A percentile compares a stretch with the other conserved stretches of the same genome.
Conservation (phyloP, 441 rosid genomes). For the Populus trichocarpa region DNA sequence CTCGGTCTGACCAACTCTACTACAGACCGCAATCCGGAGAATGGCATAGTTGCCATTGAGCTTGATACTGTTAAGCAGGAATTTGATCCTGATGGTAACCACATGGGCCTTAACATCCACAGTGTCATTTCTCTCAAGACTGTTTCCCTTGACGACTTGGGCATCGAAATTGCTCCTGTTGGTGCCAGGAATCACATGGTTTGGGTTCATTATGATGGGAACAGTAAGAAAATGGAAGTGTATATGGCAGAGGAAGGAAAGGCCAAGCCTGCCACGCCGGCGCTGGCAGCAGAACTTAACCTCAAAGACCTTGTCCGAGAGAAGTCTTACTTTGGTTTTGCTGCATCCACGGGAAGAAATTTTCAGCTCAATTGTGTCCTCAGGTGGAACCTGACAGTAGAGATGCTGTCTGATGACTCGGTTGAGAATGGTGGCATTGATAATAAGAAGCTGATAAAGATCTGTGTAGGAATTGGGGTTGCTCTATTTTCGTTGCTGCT, state of each 20-base stretch:
- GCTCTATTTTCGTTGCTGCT: constrained; percentile 11
- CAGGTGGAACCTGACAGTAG: constrained; percentile 45
- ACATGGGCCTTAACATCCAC: constrained; percentile 53
- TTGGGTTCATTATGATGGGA: constrained; percentile 46
- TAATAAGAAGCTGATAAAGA: constrained; percentile 5
- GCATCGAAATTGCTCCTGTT: constrained; percentile 32
- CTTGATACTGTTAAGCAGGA: constrained; percentile 50
- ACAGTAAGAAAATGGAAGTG: constrained; percentile 22
- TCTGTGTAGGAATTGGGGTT: constrained; percentile 25
- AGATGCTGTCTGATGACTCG: constrained; percentile 13
- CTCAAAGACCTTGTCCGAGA: constrained; percentile 31
- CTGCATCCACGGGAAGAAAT: constrained; percentile 44
- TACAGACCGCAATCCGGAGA: constrained; percentile 35
- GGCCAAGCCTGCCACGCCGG: constrained; percentile 25
- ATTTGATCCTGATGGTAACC: constrained; percentile 52
- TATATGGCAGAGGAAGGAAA: constrained; percentile 34
- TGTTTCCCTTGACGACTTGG: constrained; percentile 25
- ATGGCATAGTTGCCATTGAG: constrained; percentile 45
- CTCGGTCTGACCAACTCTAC: constrained; percentile 50
- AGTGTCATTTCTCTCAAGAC: constrained; percentile 30
- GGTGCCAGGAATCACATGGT: constrained; percentile 22
- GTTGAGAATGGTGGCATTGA: background rate
- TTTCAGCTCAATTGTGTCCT: constrained; percentile 46
- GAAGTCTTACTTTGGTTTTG: constrained; percentile 47
- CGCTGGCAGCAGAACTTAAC: constrained; percentile 32